A percentile compares a stretch with the other conserved stretches of the same genome.
phyloP scores from a whole-genome alignment of 2,329 filamentous ascomycete species.

The Nigrograna mackinnonii region DNA sequence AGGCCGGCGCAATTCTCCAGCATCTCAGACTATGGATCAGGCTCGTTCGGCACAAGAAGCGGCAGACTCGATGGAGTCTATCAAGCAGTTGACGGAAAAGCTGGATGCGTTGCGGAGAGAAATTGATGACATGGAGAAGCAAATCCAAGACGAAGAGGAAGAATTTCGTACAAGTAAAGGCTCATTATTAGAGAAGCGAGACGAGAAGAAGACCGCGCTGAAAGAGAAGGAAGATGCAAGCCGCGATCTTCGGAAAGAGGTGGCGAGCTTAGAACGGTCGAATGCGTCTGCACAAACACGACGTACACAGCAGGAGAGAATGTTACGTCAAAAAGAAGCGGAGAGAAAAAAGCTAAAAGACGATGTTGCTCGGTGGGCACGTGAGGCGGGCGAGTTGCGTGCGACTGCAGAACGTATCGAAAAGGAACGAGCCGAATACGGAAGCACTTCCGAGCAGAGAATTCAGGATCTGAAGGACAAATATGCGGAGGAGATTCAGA shows the following conservation, averaged over 20 bases:
- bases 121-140: slow-evolving; percentile 74
- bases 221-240: slow-evolving; percentile 93
- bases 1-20: slow-evolving; percentile 77
- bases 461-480: slow-evolving; percentile 46
- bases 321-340: slow-evolving; percentile 68
- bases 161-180: slow-evolving; percentile 51
- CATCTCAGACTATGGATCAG: slow-evolving; percentile 52
- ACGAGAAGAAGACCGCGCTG: slow-evolving; percentile 74
- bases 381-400: slow-evolving; percentile 61
- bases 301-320: slow-evolving; percentile 75
- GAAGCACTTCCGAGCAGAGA: slow-evolving; percentile 40
- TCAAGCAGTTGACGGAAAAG: slow-evolving; percentile 79
- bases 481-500: slow-evolving; percentile 44
- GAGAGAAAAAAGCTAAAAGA: slow-evolving; percentile 72
- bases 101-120: slow-evolving; percentile 82
- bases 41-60: slow-evolving; percentile 38
- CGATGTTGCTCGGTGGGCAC: slow-evolving; percentile 70
- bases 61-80: slow-evolving; percentile 41
- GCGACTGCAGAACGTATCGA: slow-evolving; percentile 55
- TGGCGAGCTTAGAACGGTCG: slow-evolving; percentile 76
- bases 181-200: slow-evolving; percentile 72
- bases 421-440: slow-evolving; percentile 41
- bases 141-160: slow-evolving; percentile 66
- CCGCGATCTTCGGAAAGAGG: slow-evolving; percentile 78
- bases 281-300: slow-evolving; percentile 82